Conservation (phyloP, 345 rosid genomes). For the Eucalyptus marginata region DNA sequence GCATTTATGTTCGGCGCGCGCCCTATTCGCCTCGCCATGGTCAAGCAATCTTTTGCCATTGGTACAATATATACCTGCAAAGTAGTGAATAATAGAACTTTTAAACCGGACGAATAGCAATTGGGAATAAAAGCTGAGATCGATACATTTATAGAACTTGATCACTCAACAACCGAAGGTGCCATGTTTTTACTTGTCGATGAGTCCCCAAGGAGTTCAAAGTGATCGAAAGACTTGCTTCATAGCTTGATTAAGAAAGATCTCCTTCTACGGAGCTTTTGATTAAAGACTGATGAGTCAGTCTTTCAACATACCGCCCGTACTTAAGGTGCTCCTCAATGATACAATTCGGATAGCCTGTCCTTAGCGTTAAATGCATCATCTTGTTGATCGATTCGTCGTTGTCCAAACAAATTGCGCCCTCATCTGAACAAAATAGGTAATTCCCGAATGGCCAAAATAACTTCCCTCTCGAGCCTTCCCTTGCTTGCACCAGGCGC, state of each 20-base stretch:
- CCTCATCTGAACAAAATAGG: conserved; percentile 53
- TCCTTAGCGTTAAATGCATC: conserved; percentile 31
- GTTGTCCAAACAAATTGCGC: conserved; percentile 63
- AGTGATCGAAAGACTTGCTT: conserved; percentile 57
- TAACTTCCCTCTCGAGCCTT: neutral
- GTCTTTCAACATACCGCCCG: conserved; percentile 25
- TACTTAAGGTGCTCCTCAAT: conserved; percentile 57
- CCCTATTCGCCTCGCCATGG: neutral
- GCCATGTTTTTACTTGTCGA: conserved; percentile 7
- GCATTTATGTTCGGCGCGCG: neutral
- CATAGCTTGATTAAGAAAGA: conserved; percentile 42
- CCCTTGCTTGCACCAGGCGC: neutral
- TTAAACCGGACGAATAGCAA: neutral
- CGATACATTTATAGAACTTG: neutral
- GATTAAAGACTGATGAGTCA: conserved; percentile 26
- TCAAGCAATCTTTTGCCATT: neutral
- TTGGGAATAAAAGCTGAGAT: neutral
- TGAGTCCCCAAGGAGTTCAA: conserved; percentile 50
- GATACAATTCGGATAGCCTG: conserved; percentile 12
- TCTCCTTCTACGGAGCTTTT: conserved; percentile 20
- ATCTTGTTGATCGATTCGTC: conserved; percentile 27
- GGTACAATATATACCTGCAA: neutral
- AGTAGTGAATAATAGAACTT: neutral
- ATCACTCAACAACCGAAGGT: neutral
- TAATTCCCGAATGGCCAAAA: conserved; percentile 76